These are phyloP conservation scores for Clarkia xantiana DNA, from an alignment of 345 rosid genomes.

Conservation along the genomic window DNA sequence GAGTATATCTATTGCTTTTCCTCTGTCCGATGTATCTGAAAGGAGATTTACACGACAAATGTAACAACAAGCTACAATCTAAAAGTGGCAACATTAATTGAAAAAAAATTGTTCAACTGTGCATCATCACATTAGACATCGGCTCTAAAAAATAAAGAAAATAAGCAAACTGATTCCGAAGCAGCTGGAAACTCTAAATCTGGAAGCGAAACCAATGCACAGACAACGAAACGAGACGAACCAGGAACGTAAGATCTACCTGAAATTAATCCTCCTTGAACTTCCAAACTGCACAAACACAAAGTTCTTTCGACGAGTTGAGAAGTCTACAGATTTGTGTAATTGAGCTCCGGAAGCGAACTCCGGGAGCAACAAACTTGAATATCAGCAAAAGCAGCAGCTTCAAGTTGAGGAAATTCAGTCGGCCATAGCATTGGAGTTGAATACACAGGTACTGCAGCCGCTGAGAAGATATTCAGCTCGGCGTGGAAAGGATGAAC, in stretches of 20 bases:
- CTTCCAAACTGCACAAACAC: not conserved
- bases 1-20: too few relatives aligned
- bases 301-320: not conserved
- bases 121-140: not conserved
- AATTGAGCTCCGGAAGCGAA: not conserved
- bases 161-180: not conserved
- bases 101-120: too few relatives aligned
- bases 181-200: not conserved
- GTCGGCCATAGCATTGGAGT: too few relatives aligned
- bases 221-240: not conserved
- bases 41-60: too few relatives aligned
- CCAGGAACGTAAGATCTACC: slow-evolving; percentile 2
- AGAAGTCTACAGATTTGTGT: not conserved
- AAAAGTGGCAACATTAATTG: too few relatives aligned
- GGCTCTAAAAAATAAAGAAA: not conserved
- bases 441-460: too few relatives aligned
- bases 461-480: too few relatives aligned
- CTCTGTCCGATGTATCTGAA: too few relatives aligned
- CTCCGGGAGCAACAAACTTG: not conserved
- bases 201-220: not conserved
- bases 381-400: not conserved
- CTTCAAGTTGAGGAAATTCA: not conserved
- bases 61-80: too few relatives aligned
- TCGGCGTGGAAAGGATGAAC: too few relatives aligned
- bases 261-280: not conserved